Evolutionary conservation across 768 basidiomycete species (phyloP), one percentile per base, ranked within the genome.

Genomic region (Lactarius vividus): DNA sequence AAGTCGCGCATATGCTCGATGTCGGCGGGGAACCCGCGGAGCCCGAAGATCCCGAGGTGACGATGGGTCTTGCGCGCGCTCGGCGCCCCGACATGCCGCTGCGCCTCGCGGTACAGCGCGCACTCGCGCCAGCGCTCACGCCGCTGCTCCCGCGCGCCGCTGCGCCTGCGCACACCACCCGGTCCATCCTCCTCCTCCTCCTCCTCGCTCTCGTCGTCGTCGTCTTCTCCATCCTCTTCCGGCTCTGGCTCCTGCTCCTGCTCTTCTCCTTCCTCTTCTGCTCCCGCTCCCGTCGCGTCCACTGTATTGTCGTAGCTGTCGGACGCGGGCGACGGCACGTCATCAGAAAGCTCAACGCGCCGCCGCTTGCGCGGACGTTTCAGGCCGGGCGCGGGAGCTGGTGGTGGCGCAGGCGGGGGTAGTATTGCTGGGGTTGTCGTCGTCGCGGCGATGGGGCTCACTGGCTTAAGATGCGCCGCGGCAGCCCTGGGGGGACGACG

Each of bases 21-120:
- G 40, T 79, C 81, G 1, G 72, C 65, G 70, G 6, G 84, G 84
- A n/a, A 88, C 77, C 67, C 84, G 81, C 37, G 61, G 4, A 79
- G 77, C 0, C 89, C 88, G 71, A 89, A 91, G 10, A 87, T 85
- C 18, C 78, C 80, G 49, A 82, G 75, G 67, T 84, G 80, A 64
- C 87, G 79, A 67, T 81, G 79, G 13, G 83, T 81, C 72, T 83
- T 82, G 62, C 84, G 76, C 28, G 79, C 75, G 23, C 77, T 77
- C 16, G 79, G 80, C 52, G 78, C 76, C 11, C 75, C 74, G 57
- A 80, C 77, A 64, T 75, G 81, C 31, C 85, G 84, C 31, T 81
- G 71, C 6, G 86, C 86, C 59, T 84, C 79, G 33, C 81, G 78
- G 75, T 87, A 75, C 33, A 82, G 75, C 33, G 58, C 69, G 8